Conservation (phyloP, 352 stramenopile species). For the Pythium brassicae region DNA sequence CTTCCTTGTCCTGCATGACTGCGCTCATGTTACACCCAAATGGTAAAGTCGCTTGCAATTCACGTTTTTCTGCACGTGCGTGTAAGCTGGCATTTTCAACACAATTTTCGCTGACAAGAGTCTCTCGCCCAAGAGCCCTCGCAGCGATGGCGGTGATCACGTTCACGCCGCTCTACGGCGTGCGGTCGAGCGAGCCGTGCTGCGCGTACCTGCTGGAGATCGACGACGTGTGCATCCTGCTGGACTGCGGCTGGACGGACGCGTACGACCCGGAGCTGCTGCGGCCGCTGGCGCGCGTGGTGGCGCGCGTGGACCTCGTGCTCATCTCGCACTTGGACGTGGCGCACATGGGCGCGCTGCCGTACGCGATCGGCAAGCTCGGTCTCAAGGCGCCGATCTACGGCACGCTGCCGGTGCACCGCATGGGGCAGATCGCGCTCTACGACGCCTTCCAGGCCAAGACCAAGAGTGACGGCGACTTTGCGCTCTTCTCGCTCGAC, state of each 20-base stretch:
- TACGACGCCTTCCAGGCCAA: slow-evolving; percentile 94
- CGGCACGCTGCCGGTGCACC: slow-evolving; percentile 92
- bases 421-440: slow-evolving; percentile 96
- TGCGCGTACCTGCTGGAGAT: slow-evolving; percentile 89
- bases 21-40: too few species aligned
- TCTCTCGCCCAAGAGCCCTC: too few species aligned
- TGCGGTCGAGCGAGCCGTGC: slow-evolving; percentile 75
- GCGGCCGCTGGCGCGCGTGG: slow-evolving; percentile 75
- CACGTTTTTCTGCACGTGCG: too few species aligned
- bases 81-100: too few species aligned
- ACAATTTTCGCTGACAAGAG: background rate
- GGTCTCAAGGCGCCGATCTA: slow-evolving; percentile 88
- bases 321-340: slow-evolving; percentile 88
- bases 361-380: slow-evolving; percentile 85
- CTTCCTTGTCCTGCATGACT: too few species aligned
- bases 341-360: slow-evolving; percentile 87
- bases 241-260: slow-evolving; percentile 91
- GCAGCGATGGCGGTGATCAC: slow-evolving; percentile 85
- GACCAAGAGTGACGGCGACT: slow-evolving; percentile 88
- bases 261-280: slow-evolving; percentile 84
- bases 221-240: slow-evolving; percentile 88
- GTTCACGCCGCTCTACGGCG: slow-evolving; percentile 88
- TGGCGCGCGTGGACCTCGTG: slow-evolving; percentile 85
- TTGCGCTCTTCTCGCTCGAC: slow-evolving; percentile 90
- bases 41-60: too few species aligned